Evolutionary conservation across 2,329 filamentous ascomycete genomes (phyloP).

Genomic region (Paracoccidioides lutzii): DNA sequence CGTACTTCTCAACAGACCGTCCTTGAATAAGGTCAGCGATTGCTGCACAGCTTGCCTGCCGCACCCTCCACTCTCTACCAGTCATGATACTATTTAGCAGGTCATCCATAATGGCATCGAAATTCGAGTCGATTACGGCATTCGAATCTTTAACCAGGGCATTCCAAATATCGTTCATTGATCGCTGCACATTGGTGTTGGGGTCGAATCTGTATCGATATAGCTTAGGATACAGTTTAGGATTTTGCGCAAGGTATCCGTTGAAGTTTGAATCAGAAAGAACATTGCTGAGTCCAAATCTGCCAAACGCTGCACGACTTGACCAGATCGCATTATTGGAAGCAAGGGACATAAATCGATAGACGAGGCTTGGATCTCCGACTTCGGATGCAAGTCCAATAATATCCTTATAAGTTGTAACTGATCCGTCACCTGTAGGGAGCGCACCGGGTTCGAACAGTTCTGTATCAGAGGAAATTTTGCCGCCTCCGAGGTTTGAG

Average conservation of each 20-base stretch:
- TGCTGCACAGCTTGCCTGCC: slow-evolving; percentile 83
- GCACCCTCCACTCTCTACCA: slow-evolving; percentile 83
- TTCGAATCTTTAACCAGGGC: slow-evolving; percentile 82
- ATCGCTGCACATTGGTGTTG: slow-evolving; percentile 79
- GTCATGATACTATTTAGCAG: slow-evolving; percentile 66
- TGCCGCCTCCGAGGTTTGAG: slow-evolving; percentile 53
- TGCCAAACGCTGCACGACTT: slow-evolving; percentile 87
- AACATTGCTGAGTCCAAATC: slow-evolving; percentile 84
- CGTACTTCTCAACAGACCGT: slow-evolving; percentile 61
- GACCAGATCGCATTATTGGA: slow-evolving; percentile 96
- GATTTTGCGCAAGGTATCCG: slow-evolving; percentile 61
- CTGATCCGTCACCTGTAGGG: slow-evolving; percentile 77
- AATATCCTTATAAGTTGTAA: slow-evolving; percentile 96
- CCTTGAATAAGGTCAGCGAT: slow-evolving; percentile 81
- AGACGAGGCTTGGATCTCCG: slow-evolving; percentile 88
- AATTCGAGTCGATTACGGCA: slow-evolving; percentile 63
- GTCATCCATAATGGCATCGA: slow-evolving; percentile 80
- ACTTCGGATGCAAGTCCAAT: slow-evolving; percentile 92
- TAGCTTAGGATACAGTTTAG: slow-evolving; percentile 88
- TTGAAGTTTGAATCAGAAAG: slow-evolving; percentile 67
- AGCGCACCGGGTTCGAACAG: slow-evolving; percentile 84
- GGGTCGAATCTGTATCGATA: slow-evolving; percentile 93
- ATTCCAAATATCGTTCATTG: slow-evolving; percentile 98
- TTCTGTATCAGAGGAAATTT: slow-evolving; percentile 81
- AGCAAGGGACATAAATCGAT: slow-evolving; percentile 95